Percentiles rank a stretch among this genome's conserved stretches.
These are phyloP conservation scores for Elaphomyces granulatus DNA, from an alignment of 495 filamentous ascomycete genomes.

Conservation along the genomic window DNA sequence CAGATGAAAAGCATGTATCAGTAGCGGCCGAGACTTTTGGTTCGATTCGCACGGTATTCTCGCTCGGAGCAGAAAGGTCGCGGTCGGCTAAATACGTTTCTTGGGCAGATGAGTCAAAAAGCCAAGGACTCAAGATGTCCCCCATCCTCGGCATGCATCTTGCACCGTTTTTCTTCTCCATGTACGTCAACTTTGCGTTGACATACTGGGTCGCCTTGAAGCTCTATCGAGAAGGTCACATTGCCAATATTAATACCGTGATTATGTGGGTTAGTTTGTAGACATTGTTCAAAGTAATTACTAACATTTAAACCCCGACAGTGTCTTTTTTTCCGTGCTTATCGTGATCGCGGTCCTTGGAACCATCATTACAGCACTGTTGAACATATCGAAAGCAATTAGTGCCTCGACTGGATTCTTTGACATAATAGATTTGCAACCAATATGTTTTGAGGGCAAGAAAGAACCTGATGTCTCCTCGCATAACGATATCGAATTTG, in stretches of 20 bases:
- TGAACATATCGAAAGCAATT: conserved; percentile 26
- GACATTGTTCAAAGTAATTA: conserved; percentile 1
- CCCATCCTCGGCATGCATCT: conserved; percentile 17
- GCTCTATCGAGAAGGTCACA: conserved; percentile 16
- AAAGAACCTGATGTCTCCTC: conserved; percentile 14
- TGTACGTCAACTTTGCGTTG: conserved; percentile 12
- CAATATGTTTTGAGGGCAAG: conserved; percentile 10
- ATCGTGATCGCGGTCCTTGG: conserved; percentile 2
- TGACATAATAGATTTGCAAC: conserved; percentile 18
- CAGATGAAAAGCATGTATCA: conserved; percentile 20
- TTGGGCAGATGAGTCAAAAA: conserved; percentile 44
- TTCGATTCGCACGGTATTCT: conserved; percentile 37
- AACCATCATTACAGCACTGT: conserved; percentile 16
- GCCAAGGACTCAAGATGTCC: conserved; percentile 33
- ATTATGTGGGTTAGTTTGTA: conserved; percentile 31
- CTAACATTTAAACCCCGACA: conserved; percentile 6
- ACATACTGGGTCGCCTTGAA: conserved; percentile 22
- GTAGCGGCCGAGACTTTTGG: conserved; percentile 37
- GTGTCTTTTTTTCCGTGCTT: conserved; percentile 25
- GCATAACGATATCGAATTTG: conserved; percentile 31
- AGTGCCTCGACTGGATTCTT: conserved; percentile 24
- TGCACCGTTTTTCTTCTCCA: conserved; percentile 22
- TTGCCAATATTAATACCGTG: conserved; percentile 27
- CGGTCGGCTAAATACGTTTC: conserved; percentile 26
- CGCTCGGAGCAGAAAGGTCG: conserved; percentile 31